phyloP scores from a whole-genome alignment of 176 grass and related monocot genomes.

The Phoenix dactylifera region DNA sequence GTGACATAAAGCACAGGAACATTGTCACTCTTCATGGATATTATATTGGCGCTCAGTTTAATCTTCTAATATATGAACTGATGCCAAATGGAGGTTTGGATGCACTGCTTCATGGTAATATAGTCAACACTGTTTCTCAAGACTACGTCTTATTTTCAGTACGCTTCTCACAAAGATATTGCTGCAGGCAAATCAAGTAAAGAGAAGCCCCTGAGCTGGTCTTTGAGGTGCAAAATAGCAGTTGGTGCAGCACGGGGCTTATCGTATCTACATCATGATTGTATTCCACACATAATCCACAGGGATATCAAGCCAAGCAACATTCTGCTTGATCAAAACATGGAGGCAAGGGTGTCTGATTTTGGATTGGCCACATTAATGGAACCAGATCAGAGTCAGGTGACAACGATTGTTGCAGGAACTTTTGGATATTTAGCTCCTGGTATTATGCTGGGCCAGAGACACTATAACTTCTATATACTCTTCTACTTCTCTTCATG shows the following conservation, averaged over 20 bases:
- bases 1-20: slow-evolving; percentile 79
- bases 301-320: slow-evolving; percentile 89
- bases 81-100: slow-evolving; percentile 80
- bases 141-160: too few species aligned
- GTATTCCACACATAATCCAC: slow-evolving; percentile 63
- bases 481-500: too few species aligned
- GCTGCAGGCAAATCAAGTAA: slow-evolving; percentile 24
- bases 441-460: slow-evolving; percentile 5
- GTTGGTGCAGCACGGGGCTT: slow-evolving; percentile 51
- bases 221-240: slow-evolving; percentile 37
- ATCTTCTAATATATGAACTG: slow-evolving; percentile 84
- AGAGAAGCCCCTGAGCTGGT: slow-evolving; percentile 32
- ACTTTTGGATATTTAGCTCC: slow-evolving; percentile 86
- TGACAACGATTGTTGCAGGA: slow-evolving; percentile 60
- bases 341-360: slow-evolving; percentile 73
- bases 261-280: slow-evolving; percentile 80
- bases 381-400: slow-evolving; percentile 45
- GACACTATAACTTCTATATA: too few species aligned
- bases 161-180: not conserved
- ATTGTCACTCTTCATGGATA: slow-evolving; percentile 63
- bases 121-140: not conserved
- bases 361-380: slow-evolving; percentile 77
- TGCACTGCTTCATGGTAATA: slow-evolving; percentile 31
- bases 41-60: slow-evolving; percentile 56
- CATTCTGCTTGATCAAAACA: slow-evolving; percentile 61